A percentile compares a stretch with the other conserved stretches of the same genome.
Evolutionary conservation across 176 grass and related monocot genomes (phyloP).

Genomic region (Ananas comosus): DNA sequence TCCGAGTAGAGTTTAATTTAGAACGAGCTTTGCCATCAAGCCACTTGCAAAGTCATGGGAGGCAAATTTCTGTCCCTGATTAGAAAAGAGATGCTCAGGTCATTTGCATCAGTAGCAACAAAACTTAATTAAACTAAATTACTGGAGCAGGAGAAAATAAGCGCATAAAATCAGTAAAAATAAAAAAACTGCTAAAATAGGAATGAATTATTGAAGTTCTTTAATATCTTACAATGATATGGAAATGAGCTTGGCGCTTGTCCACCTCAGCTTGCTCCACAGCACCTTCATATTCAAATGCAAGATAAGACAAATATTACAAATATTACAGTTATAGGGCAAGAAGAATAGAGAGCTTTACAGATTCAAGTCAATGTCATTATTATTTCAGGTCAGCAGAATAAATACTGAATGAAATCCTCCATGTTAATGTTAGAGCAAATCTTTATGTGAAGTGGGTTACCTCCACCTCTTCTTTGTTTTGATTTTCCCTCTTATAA

Average conservation of each 20-base stretch:
- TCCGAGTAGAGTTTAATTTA: no score
- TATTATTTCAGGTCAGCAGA: not conserved
- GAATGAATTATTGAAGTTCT: not conserved
- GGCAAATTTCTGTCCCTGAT: not conserved
- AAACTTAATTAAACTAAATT: not conserved
- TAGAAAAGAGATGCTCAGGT: not conserved
- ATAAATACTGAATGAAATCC: not conserved
- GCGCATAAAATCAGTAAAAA: no score
- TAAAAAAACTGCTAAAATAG: not conserved
- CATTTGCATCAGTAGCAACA: not conserved
- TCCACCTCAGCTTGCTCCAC: slow-evolving; percentile 35
- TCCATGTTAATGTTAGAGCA: not conserved
- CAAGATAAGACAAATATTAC: not conserved
- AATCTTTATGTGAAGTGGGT: not conserved
- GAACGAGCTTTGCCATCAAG: not conserved
- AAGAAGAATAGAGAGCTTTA: not conserved
- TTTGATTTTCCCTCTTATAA: no score
- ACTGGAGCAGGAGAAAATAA: not conserved
- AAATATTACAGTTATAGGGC: not conserved
- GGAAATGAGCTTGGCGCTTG: not conserved
- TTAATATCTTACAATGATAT: not conserved
- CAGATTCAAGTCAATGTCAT: not conserved
- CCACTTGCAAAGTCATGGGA: not conserved
- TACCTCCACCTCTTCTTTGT: no score
- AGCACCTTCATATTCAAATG: slow-evolving; percentile 38